phyloP scores from a whole-genome alignment of 2,329 filamentous ascomycete species.

The Penicillium vulpinum region DNA sequence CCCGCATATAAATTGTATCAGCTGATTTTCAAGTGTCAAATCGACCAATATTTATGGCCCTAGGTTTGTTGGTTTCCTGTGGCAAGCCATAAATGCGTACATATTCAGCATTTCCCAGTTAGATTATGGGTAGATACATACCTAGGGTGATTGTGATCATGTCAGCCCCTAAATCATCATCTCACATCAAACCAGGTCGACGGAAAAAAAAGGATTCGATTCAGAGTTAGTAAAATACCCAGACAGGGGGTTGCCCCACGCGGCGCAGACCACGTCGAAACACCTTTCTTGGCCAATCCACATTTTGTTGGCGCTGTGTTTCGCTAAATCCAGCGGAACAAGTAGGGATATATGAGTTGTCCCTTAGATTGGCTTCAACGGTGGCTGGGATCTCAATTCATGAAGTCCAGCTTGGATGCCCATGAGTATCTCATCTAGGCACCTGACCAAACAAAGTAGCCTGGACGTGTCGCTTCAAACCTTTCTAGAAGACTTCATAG shows the following conservation, averaged over 20 bases:
- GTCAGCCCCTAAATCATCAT: too few species aligned
- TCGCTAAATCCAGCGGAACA: neutral
- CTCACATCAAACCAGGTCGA: neutral
- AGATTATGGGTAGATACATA: neutral
- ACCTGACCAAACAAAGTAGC: too few species aligned
- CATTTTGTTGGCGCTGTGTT: neutral
- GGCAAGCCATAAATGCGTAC: neutral
- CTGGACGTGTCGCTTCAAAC: too few species aligned
- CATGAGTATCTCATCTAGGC: too few species aligned
- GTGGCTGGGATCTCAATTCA: neutral
- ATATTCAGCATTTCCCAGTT: too few species aligned
- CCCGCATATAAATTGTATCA: conserved; percentile 24
- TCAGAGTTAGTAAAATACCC: neutral
- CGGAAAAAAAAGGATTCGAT: neutral
- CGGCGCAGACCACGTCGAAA: neutral
- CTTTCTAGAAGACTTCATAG: too few species aligned
- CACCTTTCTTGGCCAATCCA: neutral
- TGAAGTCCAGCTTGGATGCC: neutral
- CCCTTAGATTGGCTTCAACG: neutral
- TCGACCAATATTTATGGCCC: neutral
- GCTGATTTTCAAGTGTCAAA: conserved; percentile 18
- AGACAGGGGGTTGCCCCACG: neutral
- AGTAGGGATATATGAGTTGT: neutral
- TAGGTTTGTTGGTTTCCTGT: neutral
- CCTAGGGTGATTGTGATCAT: neutral